A percentile compares a stretch with the other conserved stretches of the same genome.
Evolutionary conservation across 495 filamentous ascomycete genomes (phyloP).

Genomic region (Aspergillus heteromorphus): DNA sequence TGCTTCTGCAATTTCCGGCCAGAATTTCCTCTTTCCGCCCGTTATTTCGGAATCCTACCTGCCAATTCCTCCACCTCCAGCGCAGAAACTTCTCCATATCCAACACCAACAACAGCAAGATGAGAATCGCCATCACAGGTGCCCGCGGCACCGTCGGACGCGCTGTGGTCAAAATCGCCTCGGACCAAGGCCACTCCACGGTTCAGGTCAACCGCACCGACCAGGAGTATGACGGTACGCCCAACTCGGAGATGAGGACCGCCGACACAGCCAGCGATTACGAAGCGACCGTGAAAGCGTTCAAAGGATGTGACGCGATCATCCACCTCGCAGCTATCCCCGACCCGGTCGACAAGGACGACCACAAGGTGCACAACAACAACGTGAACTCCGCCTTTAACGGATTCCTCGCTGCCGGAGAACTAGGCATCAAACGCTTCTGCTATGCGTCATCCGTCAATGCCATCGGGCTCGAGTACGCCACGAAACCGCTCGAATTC

Average conservation of each 20-base stretch:
- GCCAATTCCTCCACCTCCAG: too few relatives aligned
- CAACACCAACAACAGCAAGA: neutral
- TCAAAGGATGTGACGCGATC: slow-evolving; percentile 16
- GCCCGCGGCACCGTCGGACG: slow-evolving; percentile 16
- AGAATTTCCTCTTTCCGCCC: neutral
- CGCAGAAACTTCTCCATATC: neutral
- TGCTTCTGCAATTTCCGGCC: neutral
- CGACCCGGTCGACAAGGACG: slow-evolving; percentile 14
- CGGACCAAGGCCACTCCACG: slow-evolving; percentile 12
- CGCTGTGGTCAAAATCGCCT: slow-evolving; percentile 6
- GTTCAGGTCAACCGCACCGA: slow-evolving; percentile 17
- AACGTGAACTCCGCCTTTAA: slow-evolving; percentile 19
- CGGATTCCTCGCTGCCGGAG: slow-evolving; percentile 13
- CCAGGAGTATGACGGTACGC: slow-evolving; percentile 7
- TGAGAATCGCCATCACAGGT: slow-evolving; percentile 21
- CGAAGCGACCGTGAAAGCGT: slow-evolving; percentile 12
- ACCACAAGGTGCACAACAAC: slow-evolving; percentile 17
- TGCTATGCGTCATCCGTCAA: slow-evolving; percentile 19
- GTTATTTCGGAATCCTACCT: too few relatives aligned
- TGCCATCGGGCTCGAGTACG: slow-evolving; percentile 16
- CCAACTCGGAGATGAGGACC: slow-evolving; percentile 8
- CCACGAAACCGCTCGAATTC: slow-evolving; percentile 13
- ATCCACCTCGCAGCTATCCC: slow-evolving; percentile 19
- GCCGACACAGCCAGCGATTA: slow-evolving; percentile 16
- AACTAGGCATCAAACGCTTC: slow-evolving; percentile 12